Evolutionary conservation across 306 rosid species (phyloP), one percentile per base, ranked within the genome.

Genomic region (Lathyrus sativus): DNA sequence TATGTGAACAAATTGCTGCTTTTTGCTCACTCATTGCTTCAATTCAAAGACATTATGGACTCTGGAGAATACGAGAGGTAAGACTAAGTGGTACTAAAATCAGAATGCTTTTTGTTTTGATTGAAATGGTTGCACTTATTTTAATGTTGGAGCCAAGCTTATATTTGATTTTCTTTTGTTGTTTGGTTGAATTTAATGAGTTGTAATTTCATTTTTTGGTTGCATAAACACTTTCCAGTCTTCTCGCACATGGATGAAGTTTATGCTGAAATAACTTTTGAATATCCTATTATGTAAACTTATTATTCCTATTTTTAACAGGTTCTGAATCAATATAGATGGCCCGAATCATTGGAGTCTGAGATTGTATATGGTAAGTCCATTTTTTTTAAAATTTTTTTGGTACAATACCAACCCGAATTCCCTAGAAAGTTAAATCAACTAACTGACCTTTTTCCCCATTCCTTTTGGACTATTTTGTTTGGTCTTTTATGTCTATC

Each of bases 31-130:
- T 87, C 73, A 68, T 87, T 71, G 88, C 89, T 60, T 78, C 87
- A 48, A 70, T 83, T 83, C 89, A 80, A 81, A 87, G 92, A 76
- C 84, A 83, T 65, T 79, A 84, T 61, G 92, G 96, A 70, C 79
- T 87, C 46, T 81, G 87, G 89, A 84, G 96, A 60, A 24, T 89
- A 60, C 84, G 85, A 70, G 92, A 89, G 96, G 96, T 87, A 83
- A n/a, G n/a, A n/a, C n/a, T n/a, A n/a, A 65, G 71, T 76, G 22
- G 49, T 28, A 54, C 45, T 39, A 11, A 71, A 65, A 46, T 45
- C 14, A 44, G 62, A 78, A 74, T 31, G 42, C 37, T 64, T 74
- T 70, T 43, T 62, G 65, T 55, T 22, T 67, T 63, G 63, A 63
- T 15, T 46, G 41, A 68, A 62, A 39, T 50, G 56, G 12, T 51